Evolutionary conservation across 257 asterid species (phyloP).

Genomic region (Plantago ovata): DNA sequence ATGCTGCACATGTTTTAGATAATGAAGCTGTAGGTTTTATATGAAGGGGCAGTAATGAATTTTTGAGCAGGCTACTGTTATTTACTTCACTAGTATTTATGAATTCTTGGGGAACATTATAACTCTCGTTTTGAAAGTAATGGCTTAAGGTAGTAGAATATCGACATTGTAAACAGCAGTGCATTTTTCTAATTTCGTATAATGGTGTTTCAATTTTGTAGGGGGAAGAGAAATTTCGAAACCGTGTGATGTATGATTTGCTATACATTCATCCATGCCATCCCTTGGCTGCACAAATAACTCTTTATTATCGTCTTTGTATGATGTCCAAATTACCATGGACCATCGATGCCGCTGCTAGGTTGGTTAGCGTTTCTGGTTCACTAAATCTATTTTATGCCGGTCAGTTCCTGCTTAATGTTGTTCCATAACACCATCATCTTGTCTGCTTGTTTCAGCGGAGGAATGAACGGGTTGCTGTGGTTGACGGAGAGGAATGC

Average conservation of each 20-base stretch:
- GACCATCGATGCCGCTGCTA: slow-evolving; percentile 50
- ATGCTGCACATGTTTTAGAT: background rate
- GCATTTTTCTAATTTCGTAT: background rate
- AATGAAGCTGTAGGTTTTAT: background rate
- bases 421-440: slow-evolving; percentile 17
- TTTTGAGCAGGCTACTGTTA: no score
- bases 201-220: slow-evolving; percentile 28
- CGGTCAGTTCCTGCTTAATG: background rate
- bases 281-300: slow-evolving; percentile 59
- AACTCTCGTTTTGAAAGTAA: no score
- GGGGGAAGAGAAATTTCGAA: slow-evolving; percentile 80
- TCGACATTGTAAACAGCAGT: no score
- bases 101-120: no score
- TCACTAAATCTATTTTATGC: slow-evolving; percentile 4
- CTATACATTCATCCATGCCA: slow-evolving; percentile 70
- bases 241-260: slow-evolving; percentile 76
- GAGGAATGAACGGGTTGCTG: slow-evolving; percentile 91
- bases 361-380: slow-evolving; percentile 46
- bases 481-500: slow-evolving; percentile 72
- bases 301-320: slow-evolving; percentile 49
- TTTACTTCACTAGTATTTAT: no score
- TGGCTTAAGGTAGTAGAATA: no score
- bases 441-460: slow-evolving; percentile 44
- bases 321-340: slow-evolving; percentile 37
- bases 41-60: no score